Evolutionary conservation across 2,329 filamentous ascomycete species (phyloP).

Genomic region (Knufia fluminis): DNA sequence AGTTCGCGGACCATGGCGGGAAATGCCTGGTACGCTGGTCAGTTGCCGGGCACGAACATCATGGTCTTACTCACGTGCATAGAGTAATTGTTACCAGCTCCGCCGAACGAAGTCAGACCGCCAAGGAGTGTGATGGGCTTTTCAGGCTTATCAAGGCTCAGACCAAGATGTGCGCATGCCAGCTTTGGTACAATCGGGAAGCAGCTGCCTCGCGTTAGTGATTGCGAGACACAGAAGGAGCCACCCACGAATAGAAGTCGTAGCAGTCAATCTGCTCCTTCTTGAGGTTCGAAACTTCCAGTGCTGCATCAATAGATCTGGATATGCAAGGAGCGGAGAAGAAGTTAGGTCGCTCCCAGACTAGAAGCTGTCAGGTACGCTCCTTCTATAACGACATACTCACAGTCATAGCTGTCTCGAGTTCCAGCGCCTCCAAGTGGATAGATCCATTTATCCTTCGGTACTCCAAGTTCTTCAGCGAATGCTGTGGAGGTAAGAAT

Average conservation of each 20-base stretch:
- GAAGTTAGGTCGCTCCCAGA: slow-evolving; percentile 55
- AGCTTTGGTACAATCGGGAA: slow-evolving; percentile 63
- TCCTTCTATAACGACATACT: too few species aligned
- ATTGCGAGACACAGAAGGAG: not conserved
- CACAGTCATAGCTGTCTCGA: slow-evolving; percentile 48
- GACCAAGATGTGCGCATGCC: slow-evolving; percentile 50
- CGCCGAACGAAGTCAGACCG: slow-evolving; percentile 59
- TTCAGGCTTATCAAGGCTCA: slow-evolving; percentile 37
- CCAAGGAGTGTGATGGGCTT: slow-evolving; percentile 55
- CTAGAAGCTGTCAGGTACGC: slow-evolving; percentile 30
- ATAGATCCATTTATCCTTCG: slow-evolving; percentile 52
- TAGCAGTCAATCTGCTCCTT: slow-evolving; percentile 49
- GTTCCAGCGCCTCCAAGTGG: slow-evolving; percentile 56
- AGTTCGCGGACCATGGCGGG: slow-evolving; percentile 49
- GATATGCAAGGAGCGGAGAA: slow-evolving; percentile 50
- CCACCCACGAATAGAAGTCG: slow-evolving; percentile 52
- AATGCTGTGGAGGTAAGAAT: slow-evolving; percentile 50
- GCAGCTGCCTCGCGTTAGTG: slow-evolving; percentile 37
- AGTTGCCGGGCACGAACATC: not conserved
- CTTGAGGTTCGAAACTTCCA: slow-evolving; percentile 40
- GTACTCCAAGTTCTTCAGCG: slow-evolving; percentile 47
- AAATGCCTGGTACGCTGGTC: slow-evolving; percentile 32
- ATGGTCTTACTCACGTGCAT: slow-evolving; percentile 46
- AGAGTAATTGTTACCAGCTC: slow-evolving; percentile 62
- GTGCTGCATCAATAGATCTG: slow-evolving; percentile 46